Base-by-base conservation (phyloP, 768 basidiomycete genomes). In the Tremella yokohamensis region DNA sequence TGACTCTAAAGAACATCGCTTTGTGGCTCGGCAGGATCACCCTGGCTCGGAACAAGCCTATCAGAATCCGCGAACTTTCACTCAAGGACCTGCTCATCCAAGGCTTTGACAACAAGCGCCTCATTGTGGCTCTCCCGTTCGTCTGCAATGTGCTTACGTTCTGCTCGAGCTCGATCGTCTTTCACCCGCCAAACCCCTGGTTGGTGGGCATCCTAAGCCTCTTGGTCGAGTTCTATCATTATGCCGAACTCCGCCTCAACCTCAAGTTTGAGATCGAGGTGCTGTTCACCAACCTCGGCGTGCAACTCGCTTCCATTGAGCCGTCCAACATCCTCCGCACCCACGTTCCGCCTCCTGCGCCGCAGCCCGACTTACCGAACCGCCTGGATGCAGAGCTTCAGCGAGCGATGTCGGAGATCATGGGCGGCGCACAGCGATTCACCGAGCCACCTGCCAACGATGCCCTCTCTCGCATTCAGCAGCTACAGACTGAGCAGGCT, bases 231-330 rank as follows among this genome's bases (percentile, higher is more conserved):
- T 83, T 99, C n/a, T 98, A 99, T 76, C 89, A 93, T 74, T 93
- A 87, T 68, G 94, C 91, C 3, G 93, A 98, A 66, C 82, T 98
- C 61, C 94, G 94, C 78, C 81, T 98, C 55, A 96, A 97, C 73
- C 83, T 92, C 74, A 98, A 97, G 78, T 99, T 99, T 71, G 96
- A 98, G 78, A 98, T 99, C 54, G 96, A 99, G 77, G 86, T 97
- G 39, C 80, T 98, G 18, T 98, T 94, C 82, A 93, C 91, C 76
- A 84, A 84, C 29, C 84, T 99, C 29, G 86, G 90, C 25, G 84
- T 99, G 64, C 86, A 91, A 67, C 82, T 97, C 25, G 89, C 88
- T 70, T 76, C 85, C 7, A 81, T 97, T 47, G 89, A 94, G 72
- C 87, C 88, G 2, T 86, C 91, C 4, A 86, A 83, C 3, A 82